Evolutionary conservation across 371 early-diverging fungal genomes (phyloP), one percentile per base, ranked within the genome.

Genomic region (Haplosporangium sp.): DNA sequence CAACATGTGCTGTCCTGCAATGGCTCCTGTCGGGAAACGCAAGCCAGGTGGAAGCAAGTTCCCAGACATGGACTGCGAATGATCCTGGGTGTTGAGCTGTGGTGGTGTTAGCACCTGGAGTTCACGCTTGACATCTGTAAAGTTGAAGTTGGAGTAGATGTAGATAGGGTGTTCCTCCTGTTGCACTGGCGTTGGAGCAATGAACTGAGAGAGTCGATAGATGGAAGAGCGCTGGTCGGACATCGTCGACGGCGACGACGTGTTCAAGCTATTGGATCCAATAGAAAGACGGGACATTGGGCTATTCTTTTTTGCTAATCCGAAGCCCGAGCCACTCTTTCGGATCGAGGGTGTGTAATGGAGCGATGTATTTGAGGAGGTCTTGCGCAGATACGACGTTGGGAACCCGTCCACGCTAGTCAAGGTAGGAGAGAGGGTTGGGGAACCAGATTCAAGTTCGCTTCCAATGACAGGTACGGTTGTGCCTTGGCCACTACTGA

Each of bases 111-210:
- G 83, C 14, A 83, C 77, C 73, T 90, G 90, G n/a, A 93, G 81
- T 45, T 90, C 89, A 18, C 93, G 87, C 59, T 86, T 85, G n/a
- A 92, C 90, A 38, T 90, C 85, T 0, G 88, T 85, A 69, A 93
- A 93, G 79, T 93, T 93, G 73, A 92, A 91, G 77, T 93, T 93
- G 67, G 92, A 91, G 80, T 92, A 93, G 48, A 93, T 82, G 58
- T 87, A 89, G 6, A 85, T 82, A 5, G 88, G 88, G 42, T 75
- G 58, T 36, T 69, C 69, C 46, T 69, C 63, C 48, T 62, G 69
- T 64, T 55, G 81, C 43, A 71, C 76, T 36, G 23, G 61, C 18
- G 59, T 40, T 16, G 62, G 54, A 9, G 52, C 45, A 50, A 61
- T 61, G 18, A 51, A 23, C 43, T 69, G 69, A 1, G 69, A 69